A percentile compares a stretch with the other conserved stretches of the same genome.
Evolutionary conservation across 2,329 filamentous ascomycete genomes (phyloP).

Genomic region (Fusarium sp.): DNA sequence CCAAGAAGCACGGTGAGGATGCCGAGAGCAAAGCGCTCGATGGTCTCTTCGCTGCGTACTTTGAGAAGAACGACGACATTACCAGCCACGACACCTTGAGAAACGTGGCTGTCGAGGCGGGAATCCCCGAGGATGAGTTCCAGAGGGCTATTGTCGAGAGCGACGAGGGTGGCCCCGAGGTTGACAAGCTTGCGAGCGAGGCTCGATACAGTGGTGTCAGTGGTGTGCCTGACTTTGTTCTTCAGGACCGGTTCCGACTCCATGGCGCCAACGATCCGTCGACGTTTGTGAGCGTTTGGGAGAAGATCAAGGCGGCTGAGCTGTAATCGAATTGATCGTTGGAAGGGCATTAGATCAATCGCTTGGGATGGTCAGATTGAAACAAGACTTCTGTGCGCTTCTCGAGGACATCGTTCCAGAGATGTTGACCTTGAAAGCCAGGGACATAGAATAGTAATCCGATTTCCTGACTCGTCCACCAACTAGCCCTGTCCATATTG

Average conservation of each 20-base stretch:
- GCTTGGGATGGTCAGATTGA: constrained; percentile 32
- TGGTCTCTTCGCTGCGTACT: constrained; percentile 53
- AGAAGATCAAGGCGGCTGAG: constrained; percentile 56
- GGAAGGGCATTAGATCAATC: neutral
- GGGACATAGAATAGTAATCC: constrained; percentile 68
- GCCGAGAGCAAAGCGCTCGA: constrained; percentile 65
- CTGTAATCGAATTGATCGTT: neutral
- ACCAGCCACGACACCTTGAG: constrained; percentile 51
- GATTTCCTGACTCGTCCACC: constrained; percentile 86
- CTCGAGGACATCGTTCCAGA: constrained; percentile 52
- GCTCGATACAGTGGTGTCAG: constrained; percentile 53
- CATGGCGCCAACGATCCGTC: constrained; percentile 73
- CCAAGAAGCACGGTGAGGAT: constrained; percentile 58
- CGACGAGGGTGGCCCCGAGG: constrained; percentile 56
- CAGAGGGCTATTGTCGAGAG: constrained; percentile 50
- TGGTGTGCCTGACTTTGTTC: constrained; percentile 77
- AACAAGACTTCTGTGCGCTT: constrained; percentile 48
- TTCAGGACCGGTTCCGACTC: constrained; percentile 72
- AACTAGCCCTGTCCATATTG: constrained; percentile 85
- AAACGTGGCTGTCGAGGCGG: constrained; percentile 47
- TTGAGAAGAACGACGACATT: constrained; percentile 54
- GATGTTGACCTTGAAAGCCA: constrained; percentile 45
- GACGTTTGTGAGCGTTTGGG: constrained; percentile 72
- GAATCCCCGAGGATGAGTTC: constrained; percentile 55
- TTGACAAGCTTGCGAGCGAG: constrained; percentile 43